phyloP scores from a whole-genome alignment of 148 eudicot genomes.

The Camellia granthamiana region DNA sequence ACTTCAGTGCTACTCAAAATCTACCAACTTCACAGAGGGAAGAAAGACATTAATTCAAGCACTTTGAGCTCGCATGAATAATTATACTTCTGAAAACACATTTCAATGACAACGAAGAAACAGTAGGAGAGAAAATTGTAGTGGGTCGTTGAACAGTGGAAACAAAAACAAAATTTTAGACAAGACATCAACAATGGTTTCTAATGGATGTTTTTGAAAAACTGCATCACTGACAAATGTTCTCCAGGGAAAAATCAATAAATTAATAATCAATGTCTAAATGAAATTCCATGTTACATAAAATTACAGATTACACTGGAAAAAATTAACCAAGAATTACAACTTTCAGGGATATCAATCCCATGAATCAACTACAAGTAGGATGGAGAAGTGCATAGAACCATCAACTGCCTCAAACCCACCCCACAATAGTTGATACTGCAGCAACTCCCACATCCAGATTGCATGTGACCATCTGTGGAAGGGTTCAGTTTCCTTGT shows the following conservation, averaged over 20 bases:
- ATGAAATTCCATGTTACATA: slow-evolving; percentile 57
- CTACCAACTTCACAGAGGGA: slow-evolving; percentile 3
- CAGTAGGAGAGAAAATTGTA: neutral
- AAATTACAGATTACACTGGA: slow-evolving; percentile 54
- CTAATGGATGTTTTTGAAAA: neutral
- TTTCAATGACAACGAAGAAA: neutral
- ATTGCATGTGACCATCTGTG: slow-evolving; percentile 13
- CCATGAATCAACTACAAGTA: slow-evolving; percentile 22
- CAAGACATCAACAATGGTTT: neutral
- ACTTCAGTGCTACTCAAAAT: neutral
- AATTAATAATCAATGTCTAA: slow-evolving; percentile 64
- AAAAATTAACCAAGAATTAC: slow-evolving; percentile 44
- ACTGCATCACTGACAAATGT: slow-evolving; percentile 14
- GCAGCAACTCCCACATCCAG: slow-evolving; percentile 20
- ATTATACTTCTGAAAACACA: neutral
- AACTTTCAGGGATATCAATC: slow-evolving; percentile 31
- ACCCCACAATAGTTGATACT: slow-evolving; percentile 14
- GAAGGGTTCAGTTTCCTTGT: slow-evolving; percentile 15
- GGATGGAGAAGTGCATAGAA: slow-evolving; percentile 24
- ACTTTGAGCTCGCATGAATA: neutral
- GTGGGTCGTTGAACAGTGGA: neutral
- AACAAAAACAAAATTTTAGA: neutral
- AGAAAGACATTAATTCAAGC: neutral
- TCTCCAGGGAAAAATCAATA: slow-evolving; percentile 54
- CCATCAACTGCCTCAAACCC: slow-evolving; percentile 16